A percentile compares a stretch with the other conserved stretches of the same genome.
These are phyloP conservation scores for Forsythia viridissima DNA, from an alignment of 257 asterid species.

Conservation along the genomic window DNA sequence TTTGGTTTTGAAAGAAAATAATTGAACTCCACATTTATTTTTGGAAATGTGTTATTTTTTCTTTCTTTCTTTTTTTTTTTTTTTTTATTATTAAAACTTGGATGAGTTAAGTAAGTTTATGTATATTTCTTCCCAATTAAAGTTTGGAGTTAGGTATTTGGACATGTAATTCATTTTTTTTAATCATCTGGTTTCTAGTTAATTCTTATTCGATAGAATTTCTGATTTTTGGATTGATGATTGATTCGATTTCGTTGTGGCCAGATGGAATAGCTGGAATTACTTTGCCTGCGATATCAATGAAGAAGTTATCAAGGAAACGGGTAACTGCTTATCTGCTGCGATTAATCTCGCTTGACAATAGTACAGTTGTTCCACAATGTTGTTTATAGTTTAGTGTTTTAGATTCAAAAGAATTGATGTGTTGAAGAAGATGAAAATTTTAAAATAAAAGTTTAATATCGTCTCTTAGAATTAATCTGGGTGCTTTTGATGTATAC, in stretches of 20 bases:
- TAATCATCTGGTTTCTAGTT: not conserved
- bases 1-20: not conserved
- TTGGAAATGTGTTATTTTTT: too few species aligned
- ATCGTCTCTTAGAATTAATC: not conserved
- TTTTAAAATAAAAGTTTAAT: not conserved
- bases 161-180: not conserved
- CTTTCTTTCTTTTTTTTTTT: too few species aligned
- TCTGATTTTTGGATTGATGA: not conserved
- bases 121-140: not conserved
- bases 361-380: not conserved
- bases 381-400: not conserved
- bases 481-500: not conserved
- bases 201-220: not conserved
- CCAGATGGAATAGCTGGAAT: conserved; percentile 60
- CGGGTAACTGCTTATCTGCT: conserved; percentile 31
- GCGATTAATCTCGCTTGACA: too few species aligned
- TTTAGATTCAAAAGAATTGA: not conserved
- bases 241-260: not conserved
- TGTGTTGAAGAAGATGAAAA: not conserved
- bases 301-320: conserved; percentile 48
- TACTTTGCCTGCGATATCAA: conserved; percentile 49
- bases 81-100: too few species aligned
- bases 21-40: not conserved
- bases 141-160: not conserved
- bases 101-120: too few species aligned